Evolutionary conservation across 257 asterid genomes (phyloP).

Genomic region (Knoxia roxburghii): DNA sequence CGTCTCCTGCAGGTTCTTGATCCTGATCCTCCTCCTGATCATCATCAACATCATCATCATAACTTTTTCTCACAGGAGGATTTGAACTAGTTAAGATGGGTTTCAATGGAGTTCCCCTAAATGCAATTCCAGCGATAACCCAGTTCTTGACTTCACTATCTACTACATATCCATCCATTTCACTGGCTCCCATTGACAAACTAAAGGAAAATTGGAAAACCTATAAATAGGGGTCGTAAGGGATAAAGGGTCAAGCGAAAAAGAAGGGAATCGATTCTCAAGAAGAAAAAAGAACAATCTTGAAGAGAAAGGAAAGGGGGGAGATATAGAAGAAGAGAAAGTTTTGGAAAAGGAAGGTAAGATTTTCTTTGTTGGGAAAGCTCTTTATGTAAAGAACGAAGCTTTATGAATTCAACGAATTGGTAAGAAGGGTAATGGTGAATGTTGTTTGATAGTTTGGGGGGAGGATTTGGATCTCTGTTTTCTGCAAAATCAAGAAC

Average conservation of each 20-base stretch:
- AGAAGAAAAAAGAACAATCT: conserved; percentile 8
- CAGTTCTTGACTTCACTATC: conserved; percentile 26
- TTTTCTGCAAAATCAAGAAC: background rate
- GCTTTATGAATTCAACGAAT: conserved; percentile 2
- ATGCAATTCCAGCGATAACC: conserved; percentile 35
- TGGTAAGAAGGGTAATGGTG: conserved; percentile 16
- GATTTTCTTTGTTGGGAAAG: background rate
- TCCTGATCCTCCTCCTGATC: no score
- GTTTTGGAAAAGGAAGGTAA: background rate
- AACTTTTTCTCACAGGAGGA: conserved; percentile 7
- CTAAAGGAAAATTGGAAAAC: background rate
- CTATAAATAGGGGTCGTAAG: conserved; percentile 5
- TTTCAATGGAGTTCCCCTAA: conserved; percentile 27
- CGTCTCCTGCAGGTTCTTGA: conserved; percentile 6
- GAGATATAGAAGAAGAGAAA: background rate
- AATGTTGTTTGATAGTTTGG: background rate
- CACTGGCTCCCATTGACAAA: conserved; percentile 9
- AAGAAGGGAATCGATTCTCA: conserved; percentile 17
- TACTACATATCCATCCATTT: conserved; percentile 20
- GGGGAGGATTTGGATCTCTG: background rate
- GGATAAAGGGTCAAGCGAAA: background rate
- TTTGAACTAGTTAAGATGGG: conserved; percentile 25
- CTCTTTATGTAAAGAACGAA: conserved; percentile 14
- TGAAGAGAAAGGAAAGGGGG: conserved; percentile 10
- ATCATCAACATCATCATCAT: conserved; percentile 4